Conservation (phyloP, 2,329 filamentous ascomycete species). For the Colletotrichum horii region DNA sequence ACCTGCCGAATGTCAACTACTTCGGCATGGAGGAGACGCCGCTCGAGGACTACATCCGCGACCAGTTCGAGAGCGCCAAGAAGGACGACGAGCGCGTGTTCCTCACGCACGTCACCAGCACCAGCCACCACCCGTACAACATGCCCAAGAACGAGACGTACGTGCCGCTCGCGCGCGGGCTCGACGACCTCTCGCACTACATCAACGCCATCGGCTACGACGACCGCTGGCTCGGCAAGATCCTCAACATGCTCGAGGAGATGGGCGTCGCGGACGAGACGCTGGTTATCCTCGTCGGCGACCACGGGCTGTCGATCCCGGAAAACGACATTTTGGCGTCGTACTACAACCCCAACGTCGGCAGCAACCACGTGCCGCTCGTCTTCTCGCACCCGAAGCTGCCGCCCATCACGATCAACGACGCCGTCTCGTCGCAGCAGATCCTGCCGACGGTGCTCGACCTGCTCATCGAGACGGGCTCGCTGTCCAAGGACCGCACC, state of each 20-base stretch:
- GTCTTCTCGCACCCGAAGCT: constrained; percentile 48
- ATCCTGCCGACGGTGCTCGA: constrained; percentile 52
- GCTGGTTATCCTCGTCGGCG: constrained; percentile 50
- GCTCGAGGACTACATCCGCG: constrained; percentile 38
- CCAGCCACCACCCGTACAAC: constrained; percentile 40
- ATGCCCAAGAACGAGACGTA: constrained; percentile 4
- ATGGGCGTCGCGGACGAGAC: constrained; percentile 48
- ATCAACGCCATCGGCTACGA: constrained; percentile 45
- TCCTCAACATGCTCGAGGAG: constrained; percentile 45
- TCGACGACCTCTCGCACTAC: constrained; percentile 40
- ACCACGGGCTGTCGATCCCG: constrained; percentile 46
- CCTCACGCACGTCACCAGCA: constrained; percentile 38
- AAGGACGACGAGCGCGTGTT: constrained; percentile 35
- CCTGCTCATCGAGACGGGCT: constrained; percentile 43
- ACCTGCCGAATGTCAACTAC: constrained; percentile 37
- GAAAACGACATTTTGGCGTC: constrained; percentile 43
- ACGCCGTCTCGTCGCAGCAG: constrained; percentile 44
- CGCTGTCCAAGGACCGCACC: constrained; percentile 35
- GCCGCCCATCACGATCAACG: constrained; percentile 42
- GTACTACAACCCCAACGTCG: constrained; percentile 48
- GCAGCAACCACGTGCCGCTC: constrained; percentile 47
- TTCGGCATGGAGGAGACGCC: constrained; percentile 48
- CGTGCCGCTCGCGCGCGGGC: not conserved
- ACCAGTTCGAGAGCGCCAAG: constrained; percentile 24
- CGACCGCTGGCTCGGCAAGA: constrained; percentile 41